These are phyloP conservation scores for Sporothrix dimorphospora DNA, from an alignment of 2,329 filamentous ascomycete species.

Conservation along the genomic window DNA sequence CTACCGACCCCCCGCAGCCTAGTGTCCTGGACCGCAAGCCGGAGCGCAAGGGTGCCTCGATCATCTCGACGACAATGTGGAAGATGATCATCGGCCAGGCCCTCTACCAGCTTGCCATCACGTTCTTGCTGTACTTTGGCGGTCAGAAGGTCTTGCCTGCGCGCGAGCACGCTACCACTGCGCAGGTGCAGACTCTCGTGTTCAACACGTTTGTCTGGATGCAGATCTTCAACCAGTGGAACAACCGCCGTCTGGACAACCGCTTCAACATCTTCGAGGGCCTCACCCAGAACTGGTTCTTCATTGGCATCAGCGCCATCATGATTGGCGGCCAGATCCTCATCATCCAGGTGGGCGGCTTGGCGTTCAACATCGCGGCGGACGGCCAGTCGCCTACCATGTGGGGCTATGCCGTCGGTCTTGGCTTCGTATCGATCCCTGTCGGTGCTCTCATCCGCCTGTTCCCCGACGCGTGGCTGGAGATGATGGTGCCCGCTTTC, in stretches of 20 bases:
- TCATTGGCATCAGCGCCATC: slow-evolving; percentile 79
- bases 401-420: slow-evolving; percentile 85
- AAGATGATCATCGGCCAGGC: slow-evolving; percentile 98
- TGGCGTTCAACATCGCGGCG: slow-evolving; percentile 72
- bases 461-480: slow-evolving; percentile 72
- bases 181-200: slow-evolving; percentile 75
- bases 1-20: slow-evolving; percentile 85
- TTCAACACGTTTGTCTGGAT: slow-evolving; percentile 99
- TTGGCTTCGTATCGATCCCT: slow-evolving; percentile 83
- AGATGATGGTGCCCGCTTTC: slow-evolving; percentile 56
- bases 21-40: slow-evolving; percentile 78
- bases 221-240: slow-evolving; percentile 99
- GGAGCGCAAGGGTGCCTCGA: slow-evolving; percentile 58
- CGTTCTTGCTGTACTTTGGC: slow-evolving; percentile 76
- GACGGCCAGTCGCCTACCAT: slow-evolving; percentile 68
- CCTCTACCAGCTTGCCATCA: slow-evolving; percentile 80
- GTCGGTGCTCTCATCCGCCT: slow-evolving; percentile 80
- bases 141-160: slow-evolving; percentile 41
- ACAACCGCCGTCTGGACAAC: slow-evolving; percentile 94
- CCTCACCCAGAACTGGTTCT: slow-evolving; percentile 82
- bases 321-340: slow-evolving; percentile 90
- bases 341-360: slow-evolving; percentile 85
- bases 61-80: slow-evolving; percentile 93
- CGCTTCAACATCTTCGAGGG: slow-evolving; percentile 95
- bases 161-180: slow-evolving; percentile 45